Evolutionary conservation across 1,139 yeast species (phyloP), one percentile per base, ranked within the genome.

Genomic region (Geotrichum carabidarum): DNA sequence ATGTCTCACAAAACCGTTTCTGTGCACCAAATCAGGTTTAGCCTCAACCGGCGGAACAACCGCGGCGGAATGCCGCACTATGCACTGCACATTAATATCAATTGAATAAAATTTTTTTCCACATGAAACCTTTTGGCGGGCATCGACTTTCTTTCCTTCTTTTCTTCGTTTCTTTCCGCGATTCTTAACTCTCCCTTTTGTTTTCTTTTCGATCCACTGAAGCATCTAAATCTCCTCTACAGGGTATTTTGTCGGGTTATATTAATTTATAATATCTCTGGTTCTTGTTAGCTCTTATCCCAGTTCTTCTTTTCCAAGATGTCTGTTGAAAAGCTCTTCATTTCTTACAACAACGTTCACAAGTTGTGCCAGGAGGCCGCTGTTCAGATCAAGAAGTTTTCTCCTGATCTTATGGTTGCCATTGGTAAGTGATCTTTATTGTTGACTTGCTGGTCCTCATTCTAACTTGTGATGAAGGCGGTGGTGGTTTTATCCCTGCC

Each of bases 401-500:
- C 84, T 66, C 96, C 96, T 32, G 93, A 87, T 71, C 77, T 89
- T 62, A 89, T 91, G 73, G 84, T 91, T 59, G 97, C 97, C 64
- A 88, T 91, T 66, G 80, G 80, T 55, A 58, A 45, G 81, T 48
- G 12, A n/a, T 17, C 17, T 17, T 5, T 34, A 12, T 8, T 14
- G 44, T 52, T 49, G 42, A 51, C 51, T 17, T 30, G n/a, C 27
- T 12, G 11, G 11, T 8, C 14, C 35, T 44, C 37, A 11, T n/a
- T 32, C 31, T 27, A 9, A 11, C 40, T 32, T 31, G 32, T 18
- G 4, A 9, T 14, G 8, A 17, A 59, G 74, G 86, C 66, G 96
- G 96, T 60, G 96, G 98, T 65, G 98, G 98, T 5, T 86, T 91
- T 72, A 91, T 91, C 59, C 98, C 98, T 15, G 97, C 98, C 32